phyloP scores from a whole-genome alignment of 2,329 filamentous ascomycete species.

The Alternaria solani region DNA sequence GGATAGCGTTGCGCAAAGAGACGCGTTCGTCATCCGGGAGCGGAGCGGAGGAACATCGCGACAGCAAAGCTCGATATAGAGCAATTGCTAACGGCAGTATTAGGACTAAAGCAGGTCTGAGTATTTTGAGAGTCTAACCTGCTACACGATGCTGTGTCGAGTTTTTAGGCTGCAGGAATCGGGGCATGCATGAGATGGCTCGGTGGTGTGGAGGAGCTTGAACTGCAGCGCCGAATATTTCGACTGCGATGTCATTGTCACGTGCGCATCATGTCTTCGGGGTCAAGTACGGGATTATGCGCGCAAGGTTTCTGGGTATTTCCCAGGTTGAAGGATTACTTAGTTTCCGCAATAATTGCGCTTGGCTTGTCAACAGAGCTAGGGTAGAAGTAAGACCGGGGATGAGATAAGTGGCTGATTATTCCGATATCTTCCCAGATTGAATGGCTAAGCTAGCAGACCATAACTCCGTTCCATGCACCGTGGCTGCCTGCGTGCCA shows the following conservation, averaged over 20 bases:
- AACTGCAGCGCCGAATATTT: slow-evolving; percentile 21
- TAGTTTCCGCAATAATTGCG: neutral
- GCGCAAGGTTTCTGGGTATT: neutral
- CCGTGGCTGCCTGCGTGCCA: slow-evolving; percentile 21
- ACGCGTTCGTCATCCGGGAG: slow-evolving; percentile 61
- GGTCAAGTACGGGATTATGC: neutral
- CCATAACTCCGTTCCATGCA: slow-evolving; percentile 47
- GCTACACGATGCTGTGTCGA: slow-evolving; percentile 62
- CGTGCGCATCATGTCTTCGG: slow-evolving; percentile 19
- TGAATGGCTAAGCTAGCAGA: slow-evolving; percentile 19
- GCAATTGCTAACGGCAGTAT: slow-evolving; percentile 64
- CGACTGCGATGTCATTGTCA: slow-evolving; percentile 30
- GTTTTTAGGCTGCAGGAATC: slow-evolving; percentile 55
- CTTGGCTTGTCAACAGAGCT: neutral
- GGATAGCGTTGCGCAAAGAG: slow-evolving; percentile 66
- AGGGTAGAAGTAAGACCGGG: neutral
- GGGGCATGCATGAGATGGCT: slow-evolving; percentile 54
- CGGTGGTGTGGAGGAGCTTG: slow-evolving; percentile 14
- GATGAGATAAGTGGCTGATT: slow-evolving; percentile 12
- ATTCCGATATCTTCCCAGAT: slow-evolving; percentile 21
- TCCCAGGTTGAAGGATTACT: neutral
- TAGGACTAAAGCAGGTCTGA: slow-evolving; percentile 2
- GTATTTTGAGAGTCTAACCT: slow-evolving; percentile 47
- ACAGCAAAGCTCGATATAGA: slow-evolving; percentile 75
- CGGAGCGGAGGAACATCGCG: slow-evolving; percentile 62